Evolutionary conservation across 768 basidiomycete genomes (phyloP), one percentile per base, ranked within the genome.

Genomic region (Goffeauzyma gilvescens): DNA sequence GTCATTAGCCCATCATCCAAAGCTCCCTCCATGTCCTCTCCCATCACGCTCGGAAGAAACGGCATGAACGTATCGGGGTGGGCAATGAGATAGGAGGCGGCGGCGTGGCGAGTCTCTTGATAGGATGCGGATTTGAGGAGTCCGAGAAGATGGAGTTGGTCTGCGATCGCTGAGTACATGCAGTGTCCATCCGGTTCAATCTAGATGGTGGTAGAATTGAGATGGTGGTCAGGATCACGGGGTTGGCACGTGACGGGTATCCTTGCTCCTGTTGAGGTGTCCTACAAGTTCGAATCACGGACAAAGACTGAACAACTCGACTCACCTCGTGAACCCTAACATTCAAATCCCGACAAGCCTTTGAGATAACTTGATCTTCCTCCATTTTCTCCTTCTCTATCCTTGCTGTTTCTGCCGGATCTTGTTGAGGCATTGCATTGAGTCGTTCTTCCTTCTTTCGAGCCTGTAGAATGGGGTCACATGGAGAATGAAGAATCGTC

Each of bases 181-280:
- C 90, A 96, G 54, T 96, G 89, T 0, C 90, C 90, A 54, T 96
- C 90, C 14, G 90, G 85, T 46, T 77, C 76, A 53, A 95, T 79
- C 86, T 93, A n/a, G n/a, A n/a, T n/a, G n/a, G 38, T 9, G 24
- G 26, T 17, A 20, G 10, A 38, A 6, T 21, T 9, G 24, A 30
- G n/a, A 23, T 14, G 5, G 28, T 17, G 25, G 24, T 23, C n/a
- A n/a, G 22, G 10, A 20, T 28, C 27, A 13, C 18, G 21, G 28
- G 28, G 17, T 13, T 24, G 28, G 18, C 5, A 9, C 20, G 17
- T 25, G 12, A 38, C 6, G 34, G 13, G 30, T n/a, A n/a, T n/a
- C n/a, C 9, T 6, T 20, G 22, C 22, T 38, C 14, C 24, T 21
- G 20, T 4, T 20, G 17, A 31, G 20, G 17, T 38, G 9, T 21